Evolutionary conservation across 2,329 filamentous ascomycete species (phyloP), one percentile per base, ranked within the genome.

Genomic region (Ophiostoma australiae): DNA sequence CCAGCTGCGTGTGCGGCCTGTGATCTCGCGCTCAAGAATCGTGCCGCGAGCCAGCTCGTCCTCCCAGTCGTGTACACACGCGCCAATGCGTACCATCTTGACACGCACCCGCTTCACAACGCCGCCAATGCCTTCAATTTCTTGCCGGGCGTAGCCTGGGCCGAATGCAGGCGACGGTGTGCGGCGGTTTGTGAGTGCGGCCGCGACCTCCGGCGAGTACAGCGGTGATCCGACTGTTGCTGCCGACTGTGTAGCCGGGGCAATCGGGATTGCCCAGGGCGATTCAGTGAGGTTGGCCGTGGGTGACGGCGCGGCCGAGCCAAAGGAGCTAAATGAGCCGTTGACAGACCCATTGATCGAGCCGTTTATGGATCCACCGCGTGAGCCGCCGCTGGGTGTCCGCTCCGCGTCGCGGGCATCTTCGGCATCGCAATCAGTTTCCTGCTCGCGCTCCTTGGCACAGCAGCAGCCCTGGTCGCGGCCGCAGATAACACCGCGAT

Each of bases 71-170:
- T 91, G 90, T 15, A 97, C 94, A 73, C 90, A 92, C 4, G 90
- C 91, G 0, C 94, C 94, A 0, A 97, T 89, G 72, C 86, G 86
- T 6, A 96, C 88, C 81, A 92, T 90, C 76, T 90, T 90, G 76
- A 95, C 92, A n/a, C 91, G 84, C 81, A 94, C 97, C 73, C 90
- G 91, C 83, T 97, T 97, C 70, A 97, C 88, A 17, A 91, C 86
- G 0, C 94, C 94, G 13, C 94, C 94, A 65, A 97, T 91, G 1
- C 94, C 94, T 77, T 97, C 92, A 72, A 97, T 91, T 80, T 97
- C 94, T 77, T 97, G 93, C 61, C 91, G 85, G 71, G 89, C 85
- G 77, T 97, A 97, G 3, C 93, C 93, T 0, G 91, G 84, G 72
- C 90, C 82, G 74, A 85, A 84, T 79, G 86, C 80, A 71, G 83